Conservation (phyloP, 148 eudicot species). For the Selenicereus undatus region DNA sequence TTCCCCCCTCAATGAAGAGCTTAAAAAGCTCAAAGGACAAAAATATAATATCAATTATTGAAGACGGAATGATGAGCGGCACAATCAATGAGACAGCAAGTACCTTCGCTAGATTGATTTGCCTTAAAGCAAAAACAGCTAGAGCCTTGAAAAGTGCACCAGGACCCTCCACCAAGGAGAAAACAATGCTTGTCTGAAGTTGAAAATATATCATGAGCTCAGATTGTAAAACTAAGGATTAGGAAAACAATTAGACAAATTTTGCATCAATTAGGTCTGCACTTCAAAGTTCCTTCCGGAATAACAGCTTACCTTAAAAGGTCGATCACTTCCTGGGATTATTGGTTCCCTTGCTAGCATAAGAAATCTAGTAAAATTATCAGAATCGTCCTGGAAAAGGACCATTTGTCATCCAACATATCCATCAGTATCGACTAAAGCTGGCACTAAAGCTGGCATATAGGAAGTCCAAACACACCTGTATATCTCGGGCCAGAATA, state of each 20-base stretch:
- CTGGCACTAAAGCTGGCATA: no score
- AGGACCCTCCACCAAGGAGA: constrained; percentile 51
- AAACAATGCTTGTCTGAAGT: constrained; percentile 49
- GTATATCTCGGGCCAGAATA: constrained; percentile 50
- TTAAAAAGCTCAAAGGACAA: background rate
- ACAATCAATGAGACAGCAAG: background rate
- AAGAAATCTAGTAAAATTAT: constrained; percentile 47
- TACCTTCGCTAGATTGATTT: constrained; percentile 47
- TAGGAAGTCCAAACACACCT: constrained; percentile 27
- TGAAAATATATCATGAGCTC: constrained; percentile 10
- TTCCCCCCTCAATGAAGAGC: background rate
- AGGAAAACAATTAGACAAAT: background rate
- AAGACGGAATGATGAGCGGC: background rate
- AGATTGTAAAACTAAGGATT: constrained; percentile 4
- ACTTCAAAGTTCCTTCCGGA: background rate
- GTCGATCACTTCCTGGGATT: constrained; percentile 43
- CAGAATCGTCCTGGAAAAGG: constrained; percentile 41
- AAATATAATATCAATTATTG: background rate
- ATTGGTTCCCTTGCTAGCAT: constrained; percentile 54
- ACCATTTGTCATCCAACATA: constrained; percentile 16
- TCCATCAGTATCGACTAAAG: background rate
- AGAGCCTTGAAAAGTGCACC: constrained; percentile 51
- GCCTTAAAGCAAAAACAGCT: constrained; percentile 48
- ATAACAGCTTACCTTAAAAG: constrained; percentile 36
- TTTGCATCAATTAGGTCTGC: background rate